Conservation (phyloP, 2,329 filamentous ascomycete species). For the Chalara sp. region DNA sequence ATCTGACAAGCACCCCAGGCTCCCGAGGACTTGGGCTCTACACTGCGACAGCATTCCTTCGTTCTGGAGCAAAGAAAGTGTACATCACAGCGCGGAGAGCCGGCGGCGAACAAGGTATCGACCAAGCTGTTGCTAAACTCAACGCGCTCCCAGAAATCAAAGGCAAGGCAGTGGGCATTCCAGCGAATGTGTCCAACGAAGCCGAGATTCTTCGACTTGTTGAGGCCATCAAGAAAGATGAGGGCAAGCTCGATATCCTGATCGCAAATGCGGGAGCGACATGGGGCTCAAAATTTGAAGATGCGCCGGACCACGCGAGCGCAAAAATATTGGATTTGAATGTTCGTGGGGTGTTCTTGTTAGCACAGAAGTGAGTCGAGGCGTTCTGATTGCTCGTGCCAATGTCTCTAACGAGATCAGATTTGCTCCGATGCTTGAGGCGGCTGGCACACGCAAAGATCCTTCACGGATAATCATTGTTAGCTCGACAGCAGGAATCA, state of each 20-base stretch:
- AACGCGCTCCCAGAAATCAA: conserved; percentile 53
- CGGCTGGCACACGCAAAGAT: conserved; percentile 39
- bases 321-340: conserved; percentile 64
- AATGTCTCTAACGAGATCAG: conserved; percentile 12
- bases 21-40: conserved; percentile 56
- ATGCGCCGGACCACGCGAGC: conserved; percentile 53
- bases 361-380: conserved; percentile 47
- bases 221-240: conserved; percentile 46
- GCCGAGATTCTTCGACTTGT: conserved; percentile 56
- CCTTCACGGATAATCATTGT: conserved; percentile 61
- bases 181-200: conserved; percentile 57
- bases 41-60: conserved; percentile 59
- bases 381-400: neutral
- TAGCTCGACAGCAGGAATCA: conserved; percentile 59
- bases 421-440: conserved; percentile 40
- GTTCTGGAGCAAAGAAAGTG: conserved; percentile 63
- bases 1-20: conserved; percentile 7
- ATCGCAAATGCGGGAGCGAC: conserved; percentile 68
- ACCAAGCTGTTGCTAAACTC: conserved; percentile 57
- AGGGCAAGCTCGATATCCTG: conserved; percentile 56
- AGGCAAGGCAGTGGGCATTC: conserved; percentile 54
- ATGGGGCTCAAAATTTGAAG: conserved; percentile 62
- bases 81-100: conserved; percentile 70
- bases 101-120: conserved; percentile 45
- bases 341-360: conserved; percentile 64